phyloP scores from a whole-genome alignment of 192 early-diverging fungal species.

The Podila epicladia region DNA sequence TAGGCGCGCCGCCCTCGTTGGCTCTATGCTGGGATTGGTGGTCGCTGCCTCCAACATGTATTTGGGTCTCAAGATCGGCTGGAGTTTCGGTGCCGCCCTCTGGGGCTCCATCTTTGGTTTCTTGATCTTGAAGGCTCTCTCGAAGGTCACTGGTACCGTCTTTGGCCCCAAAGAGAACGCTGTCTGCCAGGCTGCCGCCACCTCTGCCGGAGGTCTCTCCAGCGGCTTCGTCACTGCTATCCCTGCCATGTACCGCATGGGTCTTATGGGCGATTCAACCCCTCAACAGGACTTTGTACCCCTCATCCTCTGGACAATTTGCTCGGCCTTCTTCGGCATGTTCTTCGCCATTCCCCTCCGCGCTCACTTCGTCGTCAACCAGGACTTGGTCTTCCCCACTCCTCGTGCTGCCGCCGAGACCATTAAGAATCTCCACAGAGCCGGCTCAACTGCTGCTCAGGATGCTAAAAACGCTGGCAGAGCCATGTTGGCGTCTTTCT shows the following conservation, averaged over 20 bases:
- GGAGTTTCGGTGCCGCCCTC: slow-evolving; percentile 65
- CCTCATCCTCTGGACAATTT: slow-evolving; percentile 65
- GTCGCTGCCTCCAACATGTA: slow-evolving; percentile 78
- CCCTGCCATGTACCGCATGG: slow-evolving; percentile 75
- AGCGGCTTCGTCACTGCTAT: slow-evolving; percentile 71
- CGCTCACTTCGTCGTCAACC: slow-evolving; percentile 71
- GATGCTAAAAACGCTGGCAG: slow-evolving; percentile 61
- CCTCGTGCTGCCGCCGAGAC: slow-evolving; percentile 72
- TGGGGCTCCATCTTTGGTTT: slow-evolving; percentile 69
- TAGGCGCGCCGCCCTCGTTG: slow-evolving; percentile 55
- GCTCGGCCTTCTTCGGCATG: slow-evolving; percentile 73
- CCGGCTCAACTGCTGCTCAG: slow-evolving; percentile 53
- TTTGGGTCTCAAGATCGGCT: slow-evolving; percentile 72
- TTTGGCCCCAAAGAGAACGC: slow-evolving; percentile 79
- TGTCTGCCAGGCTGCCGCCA: slow-evolving; percentile 74
- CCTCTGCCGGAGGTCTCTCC: slow-evolving; percentile 72
- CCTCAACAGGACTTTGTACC: slow-evolving; percentile 59
- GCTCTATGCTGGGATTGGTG: slow-evolving; percentile 68
- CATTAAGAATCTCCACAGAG: slow-evolving; percentile 65
- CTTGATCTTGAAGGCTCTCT: slow-evolving; percentile 68
- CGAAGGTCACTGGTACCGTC: slow-evolving; percentile 58
- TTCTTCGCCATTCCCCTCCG: slow-evolving; percentile 79
- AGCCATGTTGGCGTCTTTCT: slow-evolving; percentile 59
- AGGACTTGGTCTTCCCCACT: slow-evolving; percentile 74
- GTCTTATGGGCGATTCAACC: slow-evolving; percentile 55